Evolutionary conservation across 2,329 filamentous ascomycete species (phyloP).

Genomic region (Aspergillus sp.): DNA sequence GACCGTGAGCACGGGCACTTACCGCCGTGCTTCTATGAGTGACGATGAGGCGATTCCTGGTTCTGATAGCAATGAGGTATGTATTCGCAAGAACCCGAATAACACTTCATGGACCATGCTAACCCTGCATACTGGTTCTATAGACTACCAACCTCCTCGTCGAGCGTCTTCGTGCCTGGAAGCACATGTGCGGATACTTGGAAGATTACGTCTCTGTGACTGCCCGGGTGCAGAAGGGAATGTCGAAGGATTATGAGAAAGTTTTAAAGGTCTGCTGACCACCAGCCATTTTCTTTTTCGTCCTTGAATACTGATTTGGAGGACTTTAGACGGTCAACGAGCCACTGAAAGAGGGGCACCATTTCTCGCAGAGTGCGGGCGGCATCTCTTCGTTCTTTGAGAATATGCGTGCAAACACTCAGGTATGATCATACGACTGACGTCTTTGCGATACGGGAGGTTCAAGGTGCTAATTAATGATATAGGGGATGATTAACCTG

Average conservation of each 20-base stretch:
- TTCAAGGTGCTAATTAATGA: neutral
- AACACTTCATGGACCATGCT: neutral
- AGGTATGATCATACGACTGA: constrained; percentile 46
- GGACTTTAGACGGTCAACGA: constrained; percentile 69
- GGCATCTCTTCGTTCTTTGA: constrained; percentile 90
- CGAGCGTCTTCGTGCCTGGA: constrained; percentile 91
- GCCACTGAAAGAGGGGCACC: constrained; percentile 83
- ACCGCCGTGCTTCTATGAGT: constrained; percentile 36
- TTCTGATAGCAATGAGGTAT: constrained; percentile 43
- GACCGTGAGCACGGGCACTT: constrained; percentile 28
- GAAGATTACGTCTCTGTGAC: constrained; percentile 85
- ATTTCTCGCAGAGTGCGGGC: constrained; percentile 88
- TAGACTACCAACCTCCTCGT: constrained; percentile 77
- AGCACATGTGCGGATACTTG: constrained; percentile 86
- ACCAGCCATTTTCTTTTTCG: constrained; percentile 2
- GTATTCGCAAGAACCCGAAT: constrained; percentile 1
- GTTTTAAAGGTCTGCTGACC: constrained; percentile 68
- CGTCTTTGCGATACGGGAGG: too few species aligned
- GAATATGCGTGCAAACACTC: constrained; percentile 88
- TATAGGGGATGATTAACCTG: constrained; percentile 76
- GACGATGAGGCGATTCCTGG: constrained; percentile 44
- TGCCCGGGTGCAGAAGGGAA: constrained; percentile 79
- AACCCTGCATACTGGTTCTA: neutral
- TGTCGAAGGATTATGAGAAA: constrained; percentile 94
- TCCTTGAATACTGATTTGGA: constrained; percentile 9